Evolutionary conservation across 148 eudicot genomes (phyloP).

Genomic region (Rhododendron williamsianum): DNA sequence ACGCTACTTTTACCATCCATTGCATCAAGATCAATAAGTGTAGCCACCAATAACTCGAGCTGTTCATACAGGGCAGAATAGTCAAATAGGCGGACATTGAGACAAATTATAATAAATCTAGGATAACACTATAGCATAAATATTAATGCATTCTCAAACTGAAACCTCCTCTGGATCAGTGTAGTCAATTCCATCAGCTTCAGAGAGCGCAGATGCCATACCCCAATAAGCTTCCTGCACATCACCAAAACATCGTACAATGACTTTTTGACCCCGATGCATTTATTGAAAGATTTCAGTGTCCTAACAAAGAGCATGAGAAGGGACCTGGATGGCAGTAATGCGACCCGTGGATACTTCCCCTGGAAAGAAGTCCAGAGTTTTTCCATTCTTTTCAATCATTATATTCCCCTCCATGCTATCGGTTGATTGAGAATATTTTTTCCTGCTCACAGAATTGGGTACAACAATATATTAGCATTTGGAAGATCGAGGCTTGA

Average conservation of each 20-base stretch:
- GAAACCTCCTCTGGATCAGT: conserved; percentile 93
- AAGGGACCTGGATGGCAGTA: conserved; percentile 65
- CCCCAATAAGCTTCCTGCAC: conserved; percentile 83
- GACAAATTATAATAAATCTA: background rate
- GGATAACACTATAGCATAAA: background rate
- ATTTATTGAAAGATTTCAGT: background rate
- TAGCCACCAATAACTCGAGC: conserved; percentile 88
- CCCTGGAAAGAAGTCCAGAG: conserved; percentile 60
- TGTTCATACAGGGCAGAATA: conserved; percentile 29
- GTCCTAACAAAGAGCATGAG: background rate
- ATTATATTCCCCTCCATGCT: conserved; percentile 33
- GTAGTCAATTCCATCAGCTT: conserved; percentile 95
- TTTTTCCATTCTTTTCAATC: conserved; percentile 88
- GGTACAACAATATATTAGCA: conserved; percentile 8
- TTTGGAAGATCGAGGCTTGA: conserved; percentile 10
- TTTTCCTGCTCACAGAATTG: conserved; percentile 40
- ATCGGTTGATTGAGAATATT: conserved; percentile 28
- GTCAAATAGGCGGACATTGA: conserved; percentile 5
- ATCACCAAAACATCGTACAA: background rate
- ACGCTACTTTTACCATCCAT: conserved; percentile 98
- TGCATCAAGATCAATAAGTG: conserved; percentile 95
- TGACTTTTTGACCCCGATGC: background rate
- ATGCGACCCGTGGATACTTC: conserved; percentile 78
- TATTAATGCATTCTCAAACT: background rate
- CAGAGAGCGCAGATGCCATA: conserved; percentile 91